A percentile compares a stretch with the other conserved stretches of the same genome.
These are phyloP conservation scores for Drosera spatulata DNA, from an alignment of 179 eudicot genomes.

Conservation along the genomic window DNA sequence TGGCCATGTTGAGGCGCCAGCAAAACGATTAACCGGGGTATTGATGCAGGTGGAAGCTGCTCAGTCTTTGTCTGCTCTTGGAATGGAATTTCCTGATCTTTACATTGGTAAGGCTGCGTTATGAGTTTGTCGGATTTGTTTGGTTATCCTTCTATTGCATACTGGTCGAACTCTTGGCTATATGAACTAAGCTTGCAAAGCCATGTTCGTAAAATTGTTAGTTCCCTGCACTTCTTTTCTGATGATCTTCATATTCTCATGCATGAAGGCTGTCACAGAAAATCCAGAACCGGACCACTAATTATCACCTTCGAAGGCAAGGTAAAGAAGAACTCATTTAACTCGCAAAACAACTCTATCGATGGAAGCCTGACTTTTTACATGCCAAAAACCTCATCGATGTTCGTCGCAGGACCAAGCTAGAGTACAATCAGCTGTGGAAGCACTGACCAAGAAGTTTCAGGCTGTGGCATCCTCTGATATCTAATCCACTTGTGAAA, in stretches of 20 bases:
- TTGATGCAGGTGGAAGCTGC: slow-evolving; percentile 30
- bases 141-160: too few relatives aligned
- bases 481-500: too few relatives aligned
- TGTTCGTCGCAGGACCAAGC: slow-evolving; percentile 20
- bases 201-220: neutral
- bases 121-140: too few relatives aligned
- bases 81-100: slow-evolving; percentile 31
- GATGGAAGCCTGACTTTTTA: neutral
- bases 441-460: slow-evolving; percentile 42
- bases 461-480: neutral
- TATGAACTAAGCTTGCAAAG: neutral
- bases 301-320: slow-evolving; percentile 69
- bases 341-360: too few relatives aligned
- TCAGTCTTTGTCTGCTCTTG: slow-evolving; percentile 28
- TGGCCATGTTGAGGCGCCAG: too few relatives aligned
- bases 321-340: slow-evolving; percentile 27
- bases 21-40: too few relatives aligned
- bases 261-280: slow-evolving; percentile 67
- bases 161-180: neutral
- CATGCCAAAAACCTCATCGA: neutral
- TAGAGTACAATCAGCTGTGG: slow-evolving; percentile 40
- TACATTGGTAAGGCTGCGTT: slow-evolving; percentile 21
- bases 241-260: slow-evolving; percentile 6
- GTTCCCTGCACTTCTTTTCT: neutral
- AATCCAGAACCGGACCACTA: slow-evolving; percentile 61